phyloP scores from a whole-genome alignment of 345 rosid species.

The Acer yangbiense region DNA sequence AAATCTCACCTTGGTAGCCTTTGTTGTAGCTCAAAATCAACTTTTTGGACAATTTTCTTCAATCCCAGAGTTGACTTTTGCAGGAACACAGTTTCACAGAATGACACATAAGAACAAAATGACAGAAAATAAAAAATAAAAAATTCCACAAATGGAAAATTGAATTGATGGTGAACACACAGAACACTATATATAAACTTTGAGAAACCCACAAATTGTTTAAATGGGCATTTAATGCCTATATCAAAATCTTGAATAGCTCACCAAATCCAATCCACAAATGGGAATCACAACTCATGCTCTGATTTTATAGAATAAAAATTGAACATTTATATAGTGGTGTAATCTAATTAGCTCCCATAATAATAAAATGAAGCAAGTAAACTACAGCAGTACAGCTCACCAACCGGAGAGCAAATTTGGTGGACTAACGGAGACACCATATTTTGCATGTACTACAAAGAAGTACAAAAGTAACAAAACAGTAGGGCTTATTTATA shows the following conservation, averaged over 20 bases:
- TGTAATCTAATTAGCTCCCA: neutral
- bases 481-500: neutral
- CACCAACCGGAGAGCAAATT: neutral
- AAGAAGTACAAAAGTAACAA: conserved; percentile 28
- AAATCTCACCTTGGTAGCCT: conserved; percentile 1
- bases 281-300: neutral
- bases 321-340: neutral
- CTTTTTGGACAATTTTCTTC: neutral
- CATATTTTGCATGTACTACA: conserved; percentile 29
- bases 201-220: neutral
- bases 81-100: neutral
- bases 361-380: neutral
- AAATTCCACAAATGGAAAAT: neutral
- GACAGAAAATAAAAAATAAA: no score
- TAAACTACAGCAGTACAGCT: conserved; percentile 8
- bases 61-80: neutral
- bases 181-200: neutral
- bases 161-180: neutral
- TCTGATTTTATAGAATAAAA: neutral
- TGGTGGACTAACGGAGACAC: neutral
- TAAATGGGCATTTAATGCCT: neutral
- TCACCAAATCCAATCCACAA: conserved; percentile 15
- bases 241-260: neutral
- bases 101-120: neutral
- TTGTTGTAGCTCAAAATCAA: neutral